Evolutionary conservation across 2,329 filamentous ascomycete species (phyloP).

Genomic region (Fusarium robinianum): DNA sequence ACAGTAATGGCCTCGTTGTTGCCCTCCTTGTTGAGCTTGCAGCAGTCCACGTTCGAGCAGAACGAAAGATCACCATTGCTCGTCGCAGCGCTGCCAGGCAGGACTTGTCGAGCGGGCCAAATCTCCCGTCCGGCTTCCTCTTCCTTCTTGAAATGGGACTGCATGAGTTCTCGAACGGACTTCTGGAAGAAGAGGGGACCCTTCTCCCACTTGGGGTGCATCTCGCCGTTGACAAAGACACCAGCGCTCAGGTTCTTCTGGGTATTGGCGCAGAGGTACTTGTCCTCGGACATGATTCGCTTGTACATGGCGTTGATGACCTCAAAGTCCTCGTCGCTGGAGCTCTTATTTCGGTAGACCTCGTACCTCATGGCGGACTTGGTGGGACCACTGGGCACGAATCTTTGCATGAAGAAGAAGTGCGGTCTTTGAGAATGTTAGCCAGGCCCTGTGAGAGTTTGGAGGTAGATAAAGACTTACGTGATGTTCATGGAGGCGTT

Average conservation of each 20-base stretch:
- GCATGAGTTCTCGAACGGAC: slow-evolving; percentile 52
- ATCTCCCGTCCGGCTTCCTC: slow-evolving; percentile 51
- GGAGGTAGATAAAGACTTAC: slow-evolving; percentile 43
- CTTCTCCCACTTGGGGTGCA: slow-evolving; percentile 65
- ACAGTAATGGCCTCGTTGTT: slow-evolving; percentile 22
- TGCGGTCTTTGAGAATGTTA: slow-evolving; percentile 51
- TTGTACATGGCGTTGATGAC: slow-evolving; percentile 64
- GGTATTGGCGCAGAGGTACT: slow-evolving; percentile 61
- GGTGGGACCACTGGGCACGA: slow-evolving; percentile 58
- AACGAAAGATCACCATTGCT: slow-evolving; percentile 22
- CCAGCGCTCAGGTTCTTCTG: slow-evolving; percentile 66
- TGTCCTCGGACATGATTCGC: slow-evolving; percentile 67
- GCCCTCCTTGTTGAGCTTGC: slow-evolving; percentile 33
- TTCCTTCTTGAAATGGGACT: slow-evolving; percentile 53
- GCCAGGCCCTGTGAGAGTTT: background rate
- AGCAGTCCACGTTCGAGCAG: slow-evolving; percentile 44
- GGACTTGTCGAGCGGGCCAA: slow-evolving; percentile 53
- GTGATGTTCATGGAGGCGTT: slow-evolving; percentile 56
- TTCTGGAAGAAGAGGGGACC: slow-evolving; percentile 62
- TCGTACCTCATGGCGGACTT: slow-evolving; percentile 64
- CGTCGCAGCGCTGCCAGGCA: slow-evolving; percentile 27
- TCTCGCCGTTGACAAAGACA: slow-evolving; percentile 64
- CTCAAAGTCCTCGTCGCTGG: slow-evolving; percentile 61
- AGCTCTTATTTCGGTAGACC: slow-evolving; percentile 64
- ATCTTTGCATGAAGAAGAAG: slow-evolving; percentile 67